These are phyloP conservation scores for Sparassis latifolia DNA, from an alignment of 1,284 basidiomycete genomes.

Conservation along the genomic window DNA sequence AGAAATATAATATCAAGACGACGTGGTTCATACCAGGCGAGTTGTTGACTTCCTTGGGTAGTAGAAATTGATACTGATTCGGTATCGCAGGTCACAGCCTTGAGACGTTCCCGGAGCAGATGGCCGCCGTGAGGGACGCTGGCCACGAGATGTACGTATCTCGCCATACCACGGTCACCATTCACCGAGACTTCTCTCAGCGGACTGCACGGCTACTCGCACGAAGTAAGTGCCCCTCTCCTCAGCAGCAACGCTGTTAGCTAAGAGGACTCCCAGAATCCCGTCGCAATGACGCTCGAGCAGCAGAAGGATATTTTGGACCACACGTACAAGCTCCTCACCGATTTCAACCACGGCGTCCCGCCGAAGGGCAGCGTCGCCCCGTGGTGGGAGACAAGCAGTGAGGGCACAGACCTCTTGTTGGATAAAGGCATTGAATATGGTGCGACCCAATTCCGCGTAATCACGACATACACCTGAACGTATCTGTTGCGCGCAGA, in stretches of 20 bases:
- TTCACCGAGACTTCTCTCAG: slow-evolving; percentile 20
- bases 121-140: slow-evolving; percentile 58
- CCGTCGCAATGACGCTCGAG: slow-evolving; percentile 50
- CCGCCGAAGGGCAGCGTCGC: slow-evolving; percentile 65
- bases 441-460: slow-evolving; percentile 31
- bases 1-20: slow-evolving; percentile 64
- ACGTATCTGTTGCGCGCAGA: slow-evolving; percentile 28
- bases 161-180: neutral
- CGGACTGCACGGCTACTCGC: slow-evolving; percentile 71
- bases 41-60: neutral
- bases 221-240: slow-evolving; percentile 38
- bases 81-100: slow-evolving; percentile 50
- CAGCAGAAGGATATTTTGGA: slow-evolving; percentile 73
- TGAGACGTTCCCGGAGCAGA: slow-evolving; percentile 63
- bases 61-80: neutral
- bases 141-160: slow-evolving; percentile 57
- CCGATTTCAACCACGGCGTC: slow-evolving; percentile 62
- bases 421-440: slow-evolving; percentile 74
- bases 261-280: slow-evolving; percentile 39
- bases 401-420: slow-evolving; percentile 61
- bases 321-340: slow-evolving; percentile 60
- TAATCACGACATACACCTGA: neutral
- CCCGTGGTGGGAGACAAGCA: slow-evolving; percentile 77
- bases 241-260: neutral
- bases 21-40: slow-evolving; percentile 70